Base-by-base conservation (phyloP, 1,284 basidiomycete genomes). In the Malassezia arunalokei region DNA sequence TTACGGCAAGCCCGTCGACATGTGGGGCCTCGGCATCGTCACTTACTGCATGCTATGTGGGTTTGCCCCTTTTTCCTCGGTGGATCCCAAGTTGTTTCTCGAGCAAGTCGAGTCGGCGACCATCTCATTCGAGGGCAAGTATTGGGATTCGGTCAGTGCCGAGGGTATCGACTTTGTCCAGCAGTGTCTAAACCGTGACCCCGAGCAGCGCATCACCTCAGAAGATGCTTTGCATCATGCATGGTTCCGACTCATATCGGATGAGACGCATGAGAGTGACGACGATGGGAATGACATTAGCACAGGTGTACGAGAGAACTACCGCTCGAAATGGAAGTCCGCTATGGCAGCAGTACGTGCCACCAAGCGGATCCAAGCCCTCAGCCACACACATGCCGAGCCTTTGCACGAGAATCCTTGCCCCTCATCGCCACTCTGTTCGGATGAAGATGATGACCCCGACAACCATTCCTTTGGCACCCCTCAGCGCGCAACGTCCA, bases 21-120 rank as follows among this genome's bases (percentile, higher is more conserved):
- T 92, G 38, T 96, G 92, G 92, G 84, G 84, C 45, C 83, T 84
- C 8, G 92, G 92, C 0, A 82, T 96, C 58, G 94, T 98, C 64
- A 86, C 89, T 11, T 98, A 94, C 48, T 75, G 73, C 14, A 65
- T 76, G 58, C 57, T 73, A 8, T 73, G 66, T 42, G 70, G 70
- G 12, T 71, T 73, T 54, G 70, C 73, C 0, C 94, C 92, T 0
- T 96, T 96, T 78, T 81, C 88, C 33, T 84, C 85, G 0, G 85
- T 87, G 40, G 84, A 91, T 64, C 77, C 82, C 45, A 79, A 80
- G 47, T 81, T 83, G 52, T 78, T 95, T 45, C 79, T 86, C 44
- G 79, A 81, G 32, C 89, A 95, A 73, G 91, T 87, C 14, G 84
- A 82, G 1, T 79, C 81, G 31, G 89, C 84, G 1, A 83, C 82